Base-by-base conservation (phyloP, 108 stramenopile species). In the Cyclotella atomus region DNA sequence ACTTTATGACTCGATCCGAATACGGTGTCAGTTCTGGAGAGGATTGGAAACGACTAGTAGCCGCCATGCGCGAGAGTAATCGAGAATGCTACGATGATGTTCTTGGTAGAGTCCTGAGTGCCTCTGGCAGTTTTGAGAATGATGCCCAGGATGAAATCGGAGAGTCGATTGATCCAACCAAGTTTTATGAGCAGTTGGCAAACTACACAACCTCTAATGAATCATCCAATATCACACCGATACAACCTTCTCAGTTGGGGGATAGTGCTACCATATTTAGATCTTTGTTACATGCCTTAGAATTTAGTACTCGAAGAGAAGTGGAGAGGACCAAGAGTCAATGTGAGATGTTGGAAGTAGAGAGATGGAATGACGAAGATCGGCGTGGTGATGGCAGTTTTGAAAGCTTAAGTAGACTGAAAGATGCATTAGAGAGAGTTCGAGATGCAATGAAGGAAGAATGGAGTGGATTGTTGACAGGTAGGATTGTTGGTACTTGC, bases 181-280 rank as follows among this genome's bases (percentile, higher is more conserved):
- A 29, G 30, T 80, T 80, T 38, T 80, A 73, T 28, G 28, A 62
- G 21, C 49, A 73, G 24, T 47, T 80, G 23, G 36, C 60, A 17
- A 21, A 43, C n/a, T 67, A 71, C 64, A 65, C 55, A 1, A 17
- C 46, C 23, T 17, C 23, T 21, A 47, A 28, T 45, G 33, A n/a
- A 41, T 23, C 46, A 69, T 60, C 9, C 17, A 25, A 62, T n/a
- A 29, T 50, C 25, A n/a, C 36, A 1, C 12, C 57, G 14, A 67
- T 79, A 47, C 46, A 79, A 45, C 64, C 77, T 24, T 59, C 64
- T 20, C 55, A 60, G 33, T 65, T 79, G 6, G 79, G 53, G 0
- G 79, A 80, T 62, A 71, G 71, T n/a, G 71, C 79, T 3, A 33
- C 65, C 20, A 60, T 73, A n/a, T 80, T 80, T 46, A 71, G 79